phyloP scores from a whole-genome alignment of 768 basidiomycete genomes.

The Agrocybe pediades region DNA sequence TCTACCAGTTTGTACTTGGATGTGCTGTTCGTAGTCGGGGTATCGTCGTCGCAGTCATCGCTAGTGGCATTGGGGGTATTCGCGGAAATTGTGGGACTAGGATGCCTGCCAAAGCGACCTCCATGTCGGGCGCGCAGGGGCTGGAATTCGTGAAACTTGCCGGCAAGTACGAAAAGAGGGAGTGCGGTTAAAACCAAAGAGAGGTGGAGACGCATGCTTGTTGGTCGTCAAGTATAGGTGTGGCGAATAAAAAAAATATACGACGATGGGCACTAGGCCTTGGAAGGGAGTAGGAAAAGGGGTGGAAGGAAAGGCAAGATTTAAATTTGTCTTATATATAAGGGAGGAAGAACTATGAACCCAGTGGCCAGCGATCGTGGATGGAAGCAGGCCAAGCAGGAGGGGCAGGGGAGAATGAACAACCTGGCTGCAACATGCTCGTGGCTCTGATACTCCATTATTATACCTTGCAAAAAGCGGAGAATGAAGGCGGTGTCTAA shows the following conservation, averaged over 20 bases:
- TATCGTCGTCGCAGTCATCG: neutral
- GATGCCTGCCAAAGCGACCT: too few relatives aligned
- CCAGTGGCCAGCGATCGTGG: neutral
- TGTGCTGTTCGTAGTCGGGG: neutral
- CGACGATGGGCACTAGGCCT: conserved; percentile 10
- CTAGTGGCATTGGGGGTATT: conserved; percentile 21
- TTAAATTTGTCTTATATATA: conserved; percentile 11
- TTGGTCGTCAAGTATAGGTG: conserved; percentile 1
- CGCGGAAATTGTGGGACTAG: conserved; percentile 17
- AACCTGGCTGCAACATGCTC: neutral
- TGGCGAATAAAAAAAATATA: conserved; percentile 5
- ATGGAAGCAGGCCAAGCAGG: neutral
- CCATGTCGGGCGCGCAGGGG: conserved; percentile 21
- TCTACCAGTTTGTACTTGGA: conserved; percentile 31
- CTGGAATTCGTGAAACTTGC: conserved; percentile 23
- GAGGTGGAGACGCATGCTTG: conserved; percentile 19
- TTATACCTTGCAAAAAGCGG: too few relatives aligned
- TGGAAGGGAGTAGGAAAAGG: conserved; percentile 8
- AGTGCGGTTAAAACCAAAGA: conserved; percentile 17
- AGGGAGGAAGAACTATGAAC: conserved; percentile 7
- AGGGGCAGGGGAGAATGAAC: neutral
- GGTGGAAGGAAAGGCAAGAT: conserved; percentile 1
- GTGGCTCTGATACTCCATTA: neutral
- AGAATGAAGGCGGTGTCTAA: too few relatives aligned
- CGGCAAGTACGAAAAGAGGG: conserved; percentile 30